These are phyloP conservation scores for Lophiotrema nucula DNA, from an alignment of 495 filamentous ascomycete species.

Conservation along the genomic window DNA sequence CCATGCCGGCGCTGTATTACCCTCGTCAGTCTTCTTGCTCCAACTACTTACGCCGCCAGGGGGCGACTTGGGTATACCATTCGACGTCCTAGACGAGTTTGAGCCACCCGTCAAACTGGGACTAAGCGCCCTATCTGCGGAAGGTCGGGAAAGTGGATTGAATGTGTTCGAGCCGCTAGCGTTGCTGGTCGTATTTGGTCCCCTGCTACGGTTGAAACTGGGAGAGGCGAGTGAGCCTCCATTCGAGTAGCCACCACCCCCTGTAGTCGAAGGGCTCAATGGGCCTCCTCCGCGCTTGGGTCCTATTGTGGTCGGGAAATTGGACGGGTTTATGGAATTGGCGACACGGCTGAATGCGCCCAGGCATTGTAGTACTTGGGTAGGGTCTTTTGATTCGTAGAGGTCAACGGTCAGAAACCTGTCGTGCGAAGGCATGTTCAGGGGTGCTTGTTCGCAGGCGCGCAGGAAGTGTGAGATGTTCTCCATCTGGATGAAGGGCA, in stretches of 20 bases:
- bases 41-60: conserved; percentile 72
- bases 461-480: conserved; percentile 96
- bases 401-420: conserved; percentile 97
- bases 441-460: conserved; percentile 76
- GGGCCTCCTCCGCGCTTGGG: conserved; percentile 53
- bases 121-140: conserved; percentile 45
- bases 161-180: conserved; percentile 54
- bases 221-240: conserved; percentile 27
- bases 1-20: conserved; percentile 84
- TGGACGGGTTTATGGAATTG: conserved; percentile 68
- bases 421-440: conserved; percentile 89
- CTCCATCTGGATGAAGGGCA: conserved; percentile 99
- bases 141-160: conserved; percentile 37
- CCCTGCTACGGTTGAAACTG: conserved; percentile 53
- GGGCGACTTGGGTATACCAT: conserved; percentile 44
- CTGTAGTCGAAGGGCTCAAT: conserved; percentile 71
- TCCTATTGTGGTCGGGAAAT: conserved; percentile 72
- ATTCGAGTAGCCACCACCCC: conserved; percentile 50
- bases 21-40: conserved; percentile 82
- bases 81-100: conserved; percentile 38
- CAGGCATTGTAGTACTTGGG: conserved; percentile 93
- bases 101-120: conserved; percentile 55
- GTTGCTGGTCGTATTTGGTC: conserved; percentile 67
- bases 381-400: conserved; percentile 93
- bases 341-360: conserved; percentile 87